Conservation (phyloP, 768 basidiomycete species). For the Pleurotus platypus region DNA sequence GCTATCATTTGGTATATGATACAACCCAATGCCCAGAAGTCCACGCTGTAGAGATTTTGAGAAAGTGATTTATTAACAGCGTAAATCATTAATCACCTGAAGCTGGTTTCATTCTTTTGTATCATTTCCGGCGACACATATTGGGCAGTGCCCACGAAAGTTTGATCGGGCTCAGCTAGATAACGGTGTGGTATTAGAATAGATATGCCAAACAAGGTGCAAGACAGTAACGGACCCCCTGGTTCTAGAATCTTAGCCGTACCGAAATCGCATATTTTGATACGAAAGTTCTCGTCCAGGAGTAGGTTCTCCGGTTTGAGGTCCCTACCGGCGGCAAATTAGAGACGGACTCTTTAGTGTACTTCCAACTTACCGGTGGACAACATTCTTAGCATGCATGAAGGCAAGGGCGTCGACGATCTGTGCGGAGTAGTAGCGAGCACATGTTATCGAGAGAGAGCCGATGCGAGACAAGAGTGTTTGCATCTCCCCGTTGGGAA, state of each 20-base stretch:
- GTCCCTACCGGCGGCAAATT: slow-evolving; percentile 39
- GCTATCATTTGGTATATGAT: slow-evolving; percentile 91
- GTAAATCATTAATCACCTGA: slow-evolving; percentile 44
- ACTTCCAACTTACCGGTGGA: slow-evolving; percentile 60
- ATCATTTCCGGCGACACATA: slow-evolving; percentile 89
- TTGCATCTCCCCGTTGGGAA: slow-evolving; percentile 76
- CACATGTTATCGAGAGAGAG: slow-evolving; percentile 77
- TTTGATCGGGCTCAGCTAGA: slow-evolving; percentile 47
- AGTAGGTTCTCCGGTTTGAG: slow-evolving; percentile 88
- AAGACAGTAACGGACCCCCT: slow-evolving; percentile 36
- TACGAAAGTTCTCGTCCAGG: slow-evolving; percentile 79
- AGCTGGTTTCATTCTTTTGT: slow-evolving; percentile 67
- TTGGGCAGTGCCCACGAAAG: slow-evolving; percentile 89
- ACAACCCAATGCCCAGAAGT: slow-evolving; percentile 95
- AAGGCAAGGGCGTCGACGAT: slow-evolving; percentile 84
- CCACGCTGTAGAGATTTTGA: slow-evolving; percentile 55
- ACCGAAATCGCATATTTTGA: slow-evolving; percentile 97
- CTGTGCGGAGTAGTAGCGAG: slow-evolving; percentile 86
- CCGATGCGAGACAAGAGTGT: slow-evolving; percentile 70
- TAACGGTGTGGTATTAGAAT: slow-evolving; percentile 17
- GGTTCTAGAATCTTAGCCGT: slow-evolving; percentile 76
- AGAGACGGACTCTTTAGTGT: slow-evolving; percentile 8
- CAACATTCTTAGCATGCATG: slow-evolving; percentile 87
- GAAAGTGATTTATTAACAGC: neutral
- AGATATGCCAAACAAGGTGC: slow-evolving; percentile 6